phyloP scores from a whole-genome alignment of 2,329 filamentous ascomycete genomes.

The Fusarium sp. region DNA sequence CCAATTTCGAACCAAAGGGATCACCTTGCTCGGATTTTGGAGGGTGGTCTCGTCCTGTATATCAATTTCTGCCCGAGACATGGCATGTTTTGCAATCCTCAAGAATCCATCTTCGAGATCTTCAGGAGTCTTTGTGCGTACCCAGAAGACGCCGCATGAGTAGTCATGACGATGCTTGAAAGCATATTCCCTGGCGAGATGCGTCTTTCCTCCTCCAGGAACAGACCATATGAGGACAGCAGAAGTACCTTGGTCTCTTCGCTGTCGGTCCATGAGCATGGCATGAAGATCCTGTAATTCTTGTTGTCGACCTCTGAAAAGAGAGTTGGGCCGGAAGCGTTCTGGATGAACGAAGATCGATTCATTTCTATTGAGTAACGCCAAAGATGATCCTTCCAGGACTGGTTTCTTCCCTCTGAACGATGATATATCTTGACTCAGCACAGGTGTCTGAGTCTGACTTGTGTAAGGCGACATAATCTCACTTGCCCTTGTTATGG shows the following conservation, averaged over 20 bases:
- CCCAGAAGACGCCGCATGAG: slow-evolving; percentile 39
- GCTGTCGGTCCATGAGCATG: slow-evolving; percentile 34
- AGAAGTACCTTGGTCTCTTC: slow-evolving; percentile 34
- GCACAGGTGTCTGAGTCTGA: background rate
- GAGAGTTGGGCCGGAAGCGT: slow-evolving; percentile 38
- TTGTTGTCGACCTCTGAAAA: slow-evolving; percentile 27
- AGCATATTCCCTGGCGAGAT: slow-evolving; percentile 39
- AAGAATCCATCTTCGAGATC: slow-evolving; percentile 41
- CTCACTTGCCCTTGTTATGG: slow-evolving; percentile 57
- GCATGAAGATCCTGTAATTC: slow-evolving; percentile 34
- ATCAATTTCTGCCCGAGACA: slow-evolving; percentile 18
- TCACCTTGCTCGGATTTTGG: slow-evolving; percentile 19
- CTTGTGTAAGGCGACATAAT: slow-evolving; percentile 47
- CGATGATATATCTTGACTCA: background rate
- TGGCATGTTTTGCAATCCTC: slow-evolving; percentile 34
- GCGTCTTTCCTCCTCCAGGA: slow-evolving; percentile 38
- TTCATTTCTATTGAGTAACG: background rate
- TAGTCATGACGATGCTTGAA: slow-evolving; percentile 36
- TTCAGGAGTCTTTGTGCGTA: slow-evolving; percentile 37
- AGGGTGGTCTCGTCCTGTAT: slow-evolving; percentile 26
- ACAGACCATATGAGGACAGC: slow-evolving; percentile 37
- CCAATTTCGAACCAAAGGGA: slow-evolving; percentile 35
- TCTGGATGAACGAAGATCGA: slow-evolving; percentile 38
- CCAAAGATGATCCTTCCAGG: background rate
- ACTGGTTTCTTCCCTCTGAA: slow-evolving; percentile 4